Evolutionary conservation across 768 basidiomycete species (phyloP).

Genomic region (Trametes gibbosa): DNA sequence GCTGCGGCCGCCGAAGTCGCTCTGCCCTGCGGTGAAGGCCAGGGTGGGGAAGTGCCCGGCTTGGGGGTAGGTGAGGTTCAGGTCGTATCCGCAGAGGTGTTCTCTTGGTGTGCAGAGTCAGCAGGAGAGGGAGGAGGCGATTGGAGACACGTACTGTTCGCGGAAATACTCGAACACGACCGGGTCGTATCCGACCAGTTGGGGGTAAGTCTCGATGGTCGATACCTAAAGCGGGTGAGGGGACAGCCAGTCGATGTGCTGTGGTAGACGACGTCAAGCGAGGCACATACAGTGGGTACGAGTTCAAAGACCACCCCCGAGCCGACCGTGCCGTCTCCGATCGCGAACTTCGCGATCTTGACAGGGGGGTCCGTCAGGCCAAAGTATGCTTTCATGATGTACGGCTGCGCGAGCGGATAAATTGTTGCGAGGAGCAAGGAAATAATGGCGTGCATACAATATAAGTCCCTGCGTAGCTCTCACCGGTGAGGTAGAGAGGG

Average conservation of each 20-base stretch:
- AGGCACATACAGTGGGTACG: constrained; percentile 49
- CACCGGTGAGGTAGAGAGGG: constrained; percentile 67
- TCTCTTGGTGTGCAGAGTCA: constrained; percentile 34
- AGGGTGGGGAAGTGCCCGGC: constrained; percentile 44
- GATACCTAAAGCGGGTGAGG: too few relatives aligned
- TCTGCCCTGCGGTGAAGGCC: neutral
- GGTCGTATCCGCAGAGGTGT: constrained; percentile 59
- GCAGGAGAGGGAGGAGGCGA: neutral
- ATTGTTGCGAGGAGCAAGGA: neutral
- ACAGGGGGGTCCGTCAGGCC: constrained; percentile 61
- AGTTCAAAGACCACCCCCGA: constrained; percentile 49
- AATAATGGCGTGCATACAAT: constrained; percentile 45
- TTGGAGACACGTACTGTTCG: constrained; percentile 50
- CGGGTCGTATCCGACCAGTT: constrained; percentile 67
- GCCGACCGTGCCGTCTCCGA: constrained; percentile 65
- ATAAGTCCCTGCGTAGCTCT: constrained; percentile 74
- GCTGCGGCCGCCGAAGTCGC: too few relatives aligned
- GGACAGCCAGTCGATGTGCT: too few relatives aligned
- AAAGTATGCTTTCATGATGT: constrained; percentile 74
- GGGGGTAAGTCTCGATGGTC: constrained; percentile 69
- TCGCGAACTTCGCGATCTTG: constrained; percentile 62
- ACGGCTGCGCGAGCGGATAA: constrained; percentile 45
- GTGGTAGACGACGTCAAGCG: too few relatives aligned
- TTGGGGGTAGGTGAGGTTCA: constrained; percentile 70
- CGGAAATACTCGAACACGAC: constrained; percentile 66